Conservation (phyloP, 2,329 filamentous ascomycete species). For the Aspergillus felis region DNA sequence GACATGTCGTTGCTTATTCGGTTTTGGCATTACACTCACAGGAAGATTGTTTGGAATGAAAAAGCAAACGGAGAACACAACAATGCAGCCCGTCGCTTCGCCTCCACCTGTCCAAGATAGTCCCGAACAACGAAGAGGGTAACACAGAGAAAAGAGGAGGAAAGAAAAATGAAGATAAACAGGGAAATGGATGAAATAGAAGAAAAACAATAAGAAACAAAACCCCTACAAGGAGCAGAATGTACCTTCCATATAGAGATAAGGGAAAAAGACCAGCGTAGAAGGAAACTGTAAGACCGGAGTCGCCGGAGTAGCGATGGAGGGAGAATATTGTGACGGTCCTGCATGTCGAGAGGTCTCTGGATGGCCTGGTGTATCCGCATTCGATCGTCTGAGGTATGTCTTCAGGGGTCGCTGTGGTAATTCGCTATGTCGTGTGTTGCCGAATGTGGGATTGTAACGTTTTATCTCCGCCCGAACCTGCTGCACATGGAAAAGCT, state of each 20-base stretch:
- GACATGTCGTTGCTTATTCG: slow-evolving; percentile 26
- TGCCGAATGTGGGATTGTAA: slow-evolving; percentile 24
- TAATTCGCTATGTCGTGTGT: slow-evolving; percentile 19
- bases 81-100: slow-evolving; percentile 27
- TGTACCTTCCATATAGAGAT: slow-evolving; percentile 25
- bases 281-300: slow-evolving; percentile 9
- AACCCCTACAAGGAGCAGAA: slow-evolving; percentile 20
- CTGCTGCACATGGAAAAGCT: slow-evolving; percentile 73
- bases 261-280: slow-evolving; percentile 15
- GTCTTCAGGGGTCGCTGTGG: slow-evolving; percentile 26
- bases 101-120: slow-evolving; percentile 21
- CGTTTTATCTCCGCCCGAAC: slow-evolving; percentile 87
- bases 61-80: slow-evolving; percentile 24
- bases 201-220: slow-evolving; percentile 14
- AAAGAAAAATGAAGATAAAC: slow-evolving; percentile 9
- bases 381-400: slow-evolving; percentile 22
- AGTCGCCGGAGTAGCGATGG: slow-evolving; percentile 20
- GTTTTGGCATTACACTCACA: slow-evolving; percentile 28
- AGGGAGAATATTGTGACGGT: slow-evolving; percentile 16
- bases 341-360: slow-evolving; percentile 19
- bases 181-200: slow-evolving; percentile 9
- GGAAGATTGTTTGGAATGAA: slow-evolving; percentile 17
- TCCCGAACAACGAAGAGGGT: slow-evolving; percentile 11
- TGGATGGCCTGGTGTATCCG: slow-evolving; percentile 16
- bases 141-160: slow-evolving; percentile 3